Evolutionary conservation across 345 rosid genomes (phyloP).

Genomic region (Cardiospermum halicacabum): DNA sequence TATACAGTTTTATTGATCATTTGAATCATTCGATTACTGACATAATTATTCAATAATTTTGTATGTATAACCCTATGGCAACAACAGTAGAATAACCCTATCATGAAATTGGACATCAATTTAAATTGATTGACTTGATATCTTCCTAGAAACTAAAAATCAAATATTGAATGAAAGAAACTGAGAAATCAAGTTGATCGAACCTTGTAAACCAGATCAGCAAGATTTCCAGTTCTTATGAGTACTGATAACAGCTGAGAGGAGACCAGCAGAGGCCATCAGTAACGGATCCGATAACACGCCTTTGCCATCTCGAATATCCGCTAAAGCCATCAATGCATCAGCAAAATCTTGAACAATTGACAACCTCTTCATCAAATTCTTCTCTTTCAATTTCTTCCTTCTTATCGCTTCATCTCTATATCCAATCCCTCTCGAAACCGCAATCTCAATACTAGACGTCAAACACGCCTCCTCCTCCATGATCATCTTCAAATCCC

Average conservation of each 20-base stretch:
- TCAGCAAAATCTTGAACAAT: constrained; percentile 81
- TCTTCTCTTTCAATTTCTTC: constrained; percentile 66
- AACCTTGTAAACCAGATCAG: constrained; percentile 28
- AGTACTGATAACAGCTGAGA: constrained; percentile 83
- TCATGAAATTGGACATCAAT: background rate
- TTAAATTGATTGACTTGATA: background rate
- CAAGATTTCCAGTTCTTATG: constrained; percentile 91
- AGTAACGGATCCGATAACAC: constrained; percentile 43
- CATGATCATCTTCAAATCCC: constrained; percentile 57
- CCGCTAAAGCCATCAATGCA: constrained; percentile 73
- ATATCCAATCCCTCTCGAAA: constrained; percentile 39
- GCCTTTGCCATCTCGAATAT: constrained; percentile 68
- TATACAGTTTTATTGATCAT: constrained; percentile 4
- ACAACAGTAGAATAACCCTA: background rate
- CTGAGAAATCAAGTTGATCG: background rate
- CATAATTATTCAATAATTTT: background rate
- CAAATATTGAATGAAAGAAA: background rate
- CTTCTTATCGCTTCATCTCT: constrained; percentile 43
- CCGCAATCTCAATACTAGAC: constrained; percentile 46
- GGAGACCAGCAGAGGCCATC: constrained; percentile 67
- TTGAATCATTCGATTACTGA: background rate
- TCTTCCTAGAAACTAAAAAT: background rate
- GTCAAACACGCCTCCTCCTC: constrained; percentile 49
- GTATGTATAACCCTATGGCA: background rate
- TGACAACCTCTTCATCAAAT: constrained; percentile 66